These are phyloP conservation scores for Wickerhamomyces rabaulensis DNA, from an alignment of 805 yeast species.

Conservation along the genomic window DNA sequence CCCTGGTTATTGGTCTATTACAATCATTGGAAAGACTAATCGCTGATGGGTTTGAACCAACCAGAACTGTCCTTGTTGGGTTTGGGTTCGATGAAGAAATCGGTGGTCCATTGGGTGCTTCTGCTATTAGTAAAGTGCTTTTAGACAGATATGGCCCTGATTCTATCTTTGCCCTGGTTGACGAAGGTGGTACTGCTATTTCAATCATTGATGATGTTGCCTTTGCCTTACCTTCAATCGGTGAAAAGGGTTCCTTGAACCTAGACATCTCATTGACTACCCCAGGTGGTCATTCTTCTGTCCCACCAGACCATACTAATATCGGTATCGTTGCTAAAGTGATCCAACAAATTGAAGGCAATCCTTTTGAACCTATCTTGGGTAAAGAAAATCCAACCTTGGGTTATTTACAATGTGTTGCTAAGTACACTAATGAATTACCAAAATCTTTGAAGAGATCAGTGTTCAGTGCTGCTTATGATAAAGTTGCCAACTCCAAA, in stretches of 20 bases:
- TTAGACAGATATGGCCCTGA: slow-evolving; percentile 51
- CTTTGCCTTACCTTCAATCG: slow-evolving; percentile 52
- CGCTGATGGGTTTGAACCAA: slow-evolving; percentile 40
- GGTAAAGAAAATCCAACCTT: slow-evolving; percentile 49
- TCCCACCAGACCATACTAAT: slow-evolving; percentile 69
- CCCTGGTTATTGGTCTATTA: slow-evolving; percentile 54
- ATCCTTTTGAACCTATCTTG: slow-evolving; percentile 44
- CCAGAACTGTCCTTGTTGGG: slow-evolving; percentile 54
- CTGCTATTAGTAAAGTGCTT: slow-evolving; percentile 38
- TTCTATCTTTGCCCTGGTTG: slow-evolving; percentile 56
- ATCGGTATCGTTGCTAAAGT: slow-evolving; percentile 63
- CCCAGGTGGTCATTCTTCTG: slow-evolving; percentile 70
- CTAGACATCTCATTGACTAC: slow-evolving; percentile 46
- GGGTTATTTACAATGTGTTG: slow-evolving; percentile 54
- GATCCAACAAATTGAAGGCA: slow-evolving; percentile 47
- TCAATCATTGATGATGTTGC: slow-evolving; percentile 27
- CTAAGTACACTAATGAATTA: slow-evolving; percentile 35
- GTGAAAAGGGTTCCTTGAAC: slow-evolving; percentile 58
- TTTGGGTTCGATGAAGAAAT: slow-evolving; percentile 78
- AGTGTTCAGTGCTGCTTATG: slow-evolving; percentile 30
- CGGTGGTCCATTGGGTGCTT: slow-evolving; percentile 60
- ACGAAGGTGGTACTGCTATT: slow-evolving; percentile 54
- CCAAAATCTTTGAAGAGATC: slow-evolving; percentile 19
- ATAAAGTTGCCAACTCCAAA: slow-evolving; percentile 29
- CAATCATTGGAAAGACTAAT: slow-evolving; percentile 54